Conservation (phyloP, 2,329 filamentous ascomycete genomes). For the Curvularia eragrostidis region DNA sequence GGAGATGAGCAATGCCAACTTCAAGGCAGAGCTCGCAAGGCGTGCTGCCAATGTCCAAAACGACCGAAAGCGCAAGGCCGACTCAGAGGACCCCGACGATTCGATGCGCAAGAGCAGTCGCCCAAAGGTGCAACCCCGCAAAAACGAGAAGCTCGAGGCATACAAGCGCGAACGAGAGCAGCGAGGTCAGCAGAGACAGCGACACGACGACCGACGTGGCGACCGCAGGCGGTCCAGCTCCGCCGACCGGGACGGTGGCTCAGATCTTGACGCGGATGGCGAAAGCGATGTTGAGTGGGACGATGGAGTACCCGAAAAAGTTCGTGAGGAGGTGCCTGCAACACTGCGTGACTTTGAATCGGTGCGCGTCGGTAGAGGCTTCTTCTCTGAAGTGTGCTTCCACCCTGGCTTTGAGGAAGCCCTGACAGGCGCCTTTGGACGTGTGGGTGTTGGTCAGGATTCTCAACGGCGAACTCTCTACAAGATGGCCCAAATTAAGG, state of each 20-base stretch:
- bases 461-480: constrained; percentile 78
- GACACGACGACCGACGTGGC: constrained; percentile 56
- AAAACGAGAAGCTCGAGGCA: constrained; percentile 76
- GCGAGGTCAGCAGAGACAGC: constrained; percentile 63
- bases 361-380: constrained; percentile 80
- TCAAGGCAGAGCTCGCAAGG: constrained; percentile 81
- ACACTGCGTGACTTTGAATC: constrained; percentile 83
- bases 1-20: constrained; percentile 80
- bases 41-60: constrained; percentile 71
- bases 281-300: constrained; percentile 82
- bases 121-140: constrained; percentile 60
- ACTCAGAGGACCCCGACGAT: constrained; percentile 79
- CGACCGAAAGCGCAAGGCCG: constrained; percentile 75
- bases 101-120: constrained; percentile 70
- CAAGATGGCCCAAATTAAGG: constrained; percentile 86
- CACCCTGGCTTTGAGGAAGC: constrained; percentile 86
- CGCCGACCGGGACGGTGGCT: constrained; percentile 49
- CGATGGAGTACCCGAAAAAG: constrained; percentile 58
- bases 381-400: constrained; percentile 91
- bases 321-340: constrained; percentile 71
- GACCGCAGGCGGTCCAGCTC: constrained; percentile 55
- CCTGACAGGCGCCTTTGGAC: constrained; percentile 83
- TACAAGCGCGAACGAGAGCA: constrained; percentile 63
- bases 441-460: constrained; percentile 82
- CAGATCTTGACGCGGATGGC: constrained; percentile 69